Evolutionary conservation across 768 basidiomycete genomes (phyloP).

Genomic region (Postia placenta): DNA sequence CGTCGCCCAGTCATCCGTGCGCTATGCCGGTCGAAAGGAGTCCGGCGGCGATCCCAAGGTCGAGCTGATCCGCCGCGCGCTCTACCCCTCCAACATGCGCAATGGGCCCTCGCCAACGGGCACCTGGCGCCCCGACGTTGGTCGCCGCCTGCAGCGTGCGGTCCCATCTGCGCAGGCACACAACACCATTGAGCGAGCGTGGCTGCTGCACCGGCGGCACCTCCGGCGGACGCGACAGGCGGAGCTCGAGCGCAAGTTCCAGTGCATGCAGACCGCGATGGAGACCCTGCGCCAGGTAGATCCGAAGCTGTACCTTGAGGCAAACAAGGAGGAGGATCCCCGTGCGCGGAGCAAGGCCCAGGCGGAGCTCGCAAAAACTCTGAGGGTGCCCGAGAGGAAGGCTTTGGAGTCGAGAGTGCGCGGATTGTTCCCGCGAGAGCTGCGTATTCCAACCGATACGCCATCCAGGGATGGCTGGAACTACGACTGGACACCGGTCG

Average conservation of each 20-base stretch:
- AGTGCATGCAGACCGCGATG: slow-evolving; percentile 82
- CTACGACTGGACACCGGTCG: slow-evolving; percentile 67
- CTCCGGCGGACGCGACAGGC: slow-evolving; percentile 61
- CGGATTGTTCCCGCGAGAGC: slow-evolving; percentile 83
- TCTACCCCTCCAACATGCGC: slow-evolving; percentile 76
- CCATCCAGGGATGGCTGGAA: slow-evolving; percentile 79
- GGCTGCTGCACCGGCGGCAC: slow-evolving; percentile 76
- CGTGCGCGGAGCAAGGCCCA: slow-evolving; percentile 52
- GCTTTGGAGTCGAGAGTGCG: slow-evolving; percentile 72
- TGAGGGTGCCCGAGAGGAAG: slow-evolving; percentile 61
- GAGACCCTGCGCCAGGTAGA: slow-evolving; percentile 63
- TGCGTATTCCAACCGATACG: slow-evolving; percentile 82
- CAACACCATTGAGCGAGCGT: slow-evolving; percentile 88
- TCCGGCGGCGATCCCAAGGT: slow-evolving; percentile 50
- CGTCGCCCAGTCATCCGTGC: slow-evolving; percentile 29
- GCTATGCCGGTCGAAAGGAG: slow-evolving; percentile 34
- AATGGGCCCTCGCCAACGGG: slow-evolving; percentile 72
- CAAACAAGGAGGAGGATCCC: slow-evolving; percentile 73
- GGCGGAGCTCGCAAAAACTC: slow-evolving; percentile 49
- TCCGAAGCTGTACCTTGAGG: slow-evolving; percentile 55
- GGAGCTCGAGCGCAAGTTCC: slow-evolving; percentile 71
- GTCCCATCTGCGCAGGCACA: slow-evolving; percentile 87
- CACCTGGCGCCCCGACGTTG: slow-evolving; percentile 78
- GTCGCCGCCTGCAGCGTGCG: slow-evolving; percentile 69
- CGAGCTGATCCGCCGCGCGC: slow-evolving; percentile 68